A percentile compares a stretch with the other conserved stretches of the same genome.
These are phyloP conservation scores for Pulveroboletus sp. DNA, from an alignment of 768 basidiomycete species.

Conservation along the genomic window DNA sequence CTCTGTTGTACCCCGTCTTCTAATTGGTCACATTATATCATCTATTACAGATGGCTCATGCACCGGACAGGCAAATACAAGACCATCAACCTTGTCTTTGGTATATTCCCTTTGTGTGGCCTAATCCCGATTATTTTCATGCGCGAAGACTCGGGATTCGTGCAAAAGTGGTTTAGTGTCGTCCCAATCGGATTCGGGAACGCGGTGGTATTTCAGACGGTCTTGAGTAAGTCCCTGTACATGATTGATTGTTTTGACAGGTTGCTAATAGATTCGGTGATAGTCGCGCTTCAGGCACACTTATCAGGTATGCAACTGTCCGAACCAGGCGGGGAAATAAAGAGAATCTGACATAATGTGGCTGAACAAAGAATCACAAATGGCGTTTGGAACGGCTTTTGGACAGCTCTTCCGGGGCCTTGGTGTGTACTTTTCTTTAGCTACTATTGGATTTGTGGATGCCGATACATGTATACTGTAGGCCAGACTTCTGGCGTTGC, in stretches of 20 bases:
- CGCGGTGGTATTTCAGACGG: constrained; percentile 18
- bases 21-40: neutral
- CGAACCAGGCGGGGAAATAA: neutral
- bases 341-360: no score
- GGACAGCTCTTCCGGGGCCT: constrained; percentile 22
- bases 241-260: neutral
- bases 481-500: constrained; percentile 15
- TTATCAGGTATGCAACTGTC: neutral
- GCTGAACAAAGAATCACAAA: constrained; percentile 13
- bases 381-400: constrained; percentile 24
- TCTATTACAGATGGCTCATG: constrained; percentile 40
- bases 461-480: neutral
- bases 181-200: constrained; percentile 17
- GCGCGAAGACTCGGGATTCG: constrained; percentile 21
- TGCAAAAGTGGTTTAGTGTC: constrained; percentile 21
- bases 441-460: neutral
- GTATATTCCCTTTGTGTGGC: constrained; percentile 45
- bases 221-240: constrained; percentile 9
- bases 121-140: constrained; percentile 35
- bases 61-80: constrained; percentile 52
- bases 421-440: constrained; percentile 7
- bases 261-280: neutral
- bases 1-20: neutral
- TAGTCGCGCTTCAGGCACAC: constrained; percentile 7
- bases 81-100: constrained; percentile 45